Conservation (phyloP, 2,329 filamentous ascomycete genomes). For the Xylariaceae sp. region DNA sequence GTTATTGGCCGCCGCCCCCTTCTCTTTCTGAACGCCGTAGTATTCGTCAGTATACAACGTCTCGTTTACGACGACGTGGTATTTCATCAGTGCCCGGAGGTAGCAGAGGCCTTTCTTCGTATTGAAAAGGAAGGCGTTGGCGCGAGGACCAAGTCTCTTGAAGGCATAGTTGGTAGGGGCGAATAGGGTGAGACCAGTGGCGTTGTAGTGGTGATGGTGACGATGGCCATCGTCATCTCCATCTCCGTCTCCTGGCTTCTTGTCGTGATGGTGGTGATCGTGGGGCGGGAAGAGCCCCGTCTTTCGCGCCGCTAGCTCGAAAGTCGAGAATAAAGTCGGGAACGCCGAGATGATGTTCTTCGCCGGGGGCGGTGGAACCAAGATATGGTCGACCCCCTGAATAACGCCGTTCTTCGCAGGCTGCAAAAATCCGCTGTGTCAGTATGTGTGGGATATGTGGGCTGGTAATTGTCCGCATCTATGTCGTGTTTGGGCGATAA, state of each 20-base stretch:
- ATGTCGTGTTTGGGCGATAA: not conserved
- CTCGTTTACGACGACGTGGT: constrained; percentile 32
- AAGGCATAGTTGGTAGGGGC: constrained; percentile 81
- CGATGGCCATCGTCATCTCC: constrained; percentile 38
- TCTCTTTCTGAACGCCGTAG: constrained; percentile 44
- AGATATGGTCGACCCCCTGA: constrained; percentile 67
- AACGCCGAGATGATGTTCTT: constrained; percentile 52
- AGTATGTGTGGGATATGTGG: no score
- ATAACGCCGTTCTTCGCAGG: constrained; percentile 74
- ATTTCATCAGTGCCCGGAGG: constrained; percentile 58
- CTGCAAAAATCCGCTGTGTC: no score
- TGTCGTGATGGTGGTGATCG: constrained; percentile 14
- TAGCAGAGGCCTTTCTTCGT: constrained; percentile 67
- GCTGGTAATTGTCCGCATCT: constrained; percentile 4
- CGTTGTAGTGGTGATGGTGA: constrained; percentile 45
- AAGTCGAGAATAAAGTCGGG: constrained; percentile 71
- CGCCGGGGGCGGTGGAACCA: constrained; percentile 70
- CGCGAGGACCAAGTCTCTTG: constrained; percentile 60
- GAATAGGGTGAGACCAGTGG: constrained; percentile 69
- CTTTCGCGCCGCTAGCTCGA: constrained; percentile 67
- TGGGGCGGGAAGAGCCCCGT: constrained; percentile 55
- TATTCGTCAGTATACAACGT: constrained; percentile 70
- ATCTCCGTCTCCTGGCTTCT: constrained; percentile 32
- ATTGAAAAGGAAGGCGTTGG: constrained; percentile 82
- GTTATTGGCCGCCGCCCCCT: not conserved